Evolutionary conservation across 768 basidiomycete species (phyloP), one percentile per base, ranked within the genome.

Genomic region (Termitomyces eurrhizus): DNA sequence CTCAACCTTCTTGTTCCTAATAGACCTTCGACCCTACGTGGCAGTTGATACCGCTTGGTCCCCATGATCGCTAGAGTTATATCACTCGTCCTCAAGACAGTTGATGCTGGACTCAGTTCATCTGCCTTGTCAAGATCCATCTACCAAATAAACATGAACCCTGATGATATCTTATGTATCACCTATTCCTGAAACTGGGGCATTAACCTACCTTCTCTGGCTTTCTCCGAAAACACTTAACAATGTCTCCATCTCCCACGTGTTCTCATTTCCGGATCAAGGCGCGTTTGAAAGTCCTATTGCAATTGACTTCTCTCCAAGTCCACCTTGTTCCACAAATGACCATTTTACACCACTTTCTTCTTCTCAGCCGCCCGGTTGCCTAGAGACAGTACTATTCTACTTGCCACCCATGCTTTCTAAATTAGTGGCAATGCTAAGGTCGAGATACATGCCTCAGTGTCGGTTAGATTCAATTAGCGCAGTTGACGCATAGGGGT

Each of bases 1-100:
- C 53, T 35, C 26, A n/a, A 49, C 24, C 39, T 32, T 46, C 55
- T 57, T 7, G 74, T 74, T 56, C 73, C 46, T 48, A 14, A 57
- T 57, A 33, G 56, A 57, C 33, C 35, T 48, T 57, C 46, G 44
- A 36, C 7, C 32, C 44, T 24, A 18, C 45, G 21, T 24, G n/a
- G 12, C 9, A 26, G 37, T 7, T 46, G 26, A 41, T 53, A 29
- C 21, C 12, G 42, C 26, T 42, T 18, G 8, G 35, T 18, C n/a
- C n/a, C 42, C 11, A 24, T 26, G 24, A n/a, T 41, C 2, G 24
- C 52, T n/a, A 35, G 18, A 14, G 21, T 35, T 32, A 35, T n/a
- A 1, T 13, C 16, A 36, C 41, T 18, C 24, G 24, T 41, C 16
- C 9, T 42, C 39, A n/a, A 41, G 52, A 21, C 5, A 35, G 35